These are phyloP conservation scores for Oxalis stricta DNA, from an alignment of 441 rosid species.

Conservation along the genomic window DNA sequence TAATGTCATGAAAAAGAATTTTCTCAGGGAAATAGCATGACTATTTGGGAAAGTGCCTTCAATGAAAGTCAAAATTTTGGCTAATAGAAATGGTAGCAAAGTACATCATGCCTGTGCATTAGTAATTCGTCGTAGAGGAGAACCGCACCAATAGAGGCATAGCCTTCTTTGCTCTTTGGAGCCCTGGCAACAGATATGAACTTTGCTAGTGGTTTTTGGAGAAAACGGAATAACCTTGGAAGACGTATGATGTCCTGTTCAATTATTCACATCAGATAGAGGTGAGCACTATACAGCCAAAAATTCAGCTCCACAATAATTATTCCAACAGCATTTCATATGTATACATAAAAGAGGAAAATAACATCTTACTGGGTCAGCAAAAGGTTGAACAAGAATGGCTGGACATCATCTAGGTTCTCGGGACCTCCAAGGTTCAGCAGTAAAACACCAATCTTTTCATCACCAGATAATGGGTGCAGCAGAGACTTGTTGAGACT, in stretches of 20 bases:
- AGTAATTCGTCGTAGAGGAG: constrained; percentile 78
- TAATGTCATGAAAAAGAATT: not conserved
- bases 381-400: constrained; percentile 93
- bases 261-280: too few species aligned
- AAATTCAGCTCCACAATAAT: too few species aligned
- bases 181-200: constrained; percentile 82
- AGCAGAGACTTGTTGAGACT: constrained; percentile 24
- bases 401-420: constrained; percentile 94
- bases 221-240: constrained; percentile 77
- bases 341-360: not conserved
- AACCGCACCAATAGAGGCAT: constrained; percentile 76
- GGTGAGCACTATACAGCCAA: too few species aligned
- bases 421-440: constrained; percentile 97
- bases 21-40: not conserved
- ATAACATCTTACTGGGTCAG: constrained; percentile 56
- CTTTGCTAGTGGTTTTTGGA: constrained; percentile 91
- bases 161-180: constrained; percentile 91
- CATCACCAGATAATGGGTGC: constrained; percentile 30
- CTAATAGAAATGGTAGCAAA: not conserved
- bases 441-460: constrained; percentile 67
- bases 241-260: constrained; percentile 82
- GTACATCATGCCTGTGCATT: constrained; percentile 51
- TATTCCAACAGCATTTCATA: not conserved
- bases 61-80: not conserved
- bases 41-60: not conserved